Evolutionary conservation across 352 stramenopile species (phyloP).

Genomic region (Phytophthora macrochlamydospora): DNA sequence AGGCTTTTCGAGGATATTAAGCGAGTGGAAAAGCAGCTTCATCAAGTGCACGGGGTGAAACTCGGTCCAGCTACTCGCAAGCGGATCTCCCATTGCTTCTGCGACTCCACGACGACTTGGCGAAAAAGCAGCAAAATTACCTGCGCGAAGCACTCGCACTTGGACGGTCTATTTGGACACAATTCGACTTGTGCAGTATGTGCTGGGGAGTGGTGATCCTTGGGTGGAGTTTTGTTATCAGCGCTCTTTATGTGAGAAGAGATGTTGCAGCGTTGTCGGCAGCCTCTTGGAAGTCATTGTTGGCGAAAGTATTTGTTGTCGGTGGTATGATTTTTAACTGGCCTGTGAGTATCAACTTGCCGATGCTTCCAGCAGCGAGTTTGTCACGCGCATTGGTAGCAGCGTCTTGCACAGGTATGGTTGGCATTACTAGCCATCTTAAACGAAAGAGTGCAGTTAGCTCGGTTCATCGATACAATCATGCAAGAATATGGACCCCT

Average conservation of each 20-base stretch:
- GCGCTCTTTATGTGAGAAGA: constrained; percentile 9
- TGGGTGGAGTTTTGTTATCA: constrained; percentile 41
- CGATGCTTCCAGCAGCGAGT: constrained; percentile 33
- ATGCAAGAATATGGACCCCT: constrained; percentile 4
- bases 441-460: not conserved
- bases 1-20: constrained; percentile 46
- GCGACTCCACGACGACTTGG: constrained; percentile 44
- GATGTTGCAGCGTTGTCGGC: not conserved
- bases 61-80: constrained; percentile 7
- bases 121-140: constrained; percentile 52
- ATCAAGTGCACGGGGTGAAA: constrained; percentile 15
- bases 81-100: constrained; percentile 38
- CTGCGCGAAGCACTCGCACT: constrained; percentile 68
- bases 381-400: constrained; percentile 34
- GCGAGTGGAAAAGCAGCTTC: constrained; percentile 34
- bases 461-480: not conserved
- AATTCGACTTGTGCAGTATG: constrained; percentile 88
- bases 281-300: constrained; percentile 10
- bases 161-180: constrained; percentile 84
- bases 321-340: constrained; percentile 23
- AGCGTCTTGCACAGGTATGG: constrained; percentile 24
- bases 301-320: constrained; percentile 8
- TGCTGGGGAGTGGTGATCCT: constrained; percentile 64
- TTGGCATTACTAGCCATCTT: constrained; percentile 24
- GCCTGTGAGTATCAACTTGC: constrained; percentile 29